Evolutionary conservation across 768 basidiomycete genomes (phyloP).

Genomic region (Cystofilobasidium macerans): DNA sequence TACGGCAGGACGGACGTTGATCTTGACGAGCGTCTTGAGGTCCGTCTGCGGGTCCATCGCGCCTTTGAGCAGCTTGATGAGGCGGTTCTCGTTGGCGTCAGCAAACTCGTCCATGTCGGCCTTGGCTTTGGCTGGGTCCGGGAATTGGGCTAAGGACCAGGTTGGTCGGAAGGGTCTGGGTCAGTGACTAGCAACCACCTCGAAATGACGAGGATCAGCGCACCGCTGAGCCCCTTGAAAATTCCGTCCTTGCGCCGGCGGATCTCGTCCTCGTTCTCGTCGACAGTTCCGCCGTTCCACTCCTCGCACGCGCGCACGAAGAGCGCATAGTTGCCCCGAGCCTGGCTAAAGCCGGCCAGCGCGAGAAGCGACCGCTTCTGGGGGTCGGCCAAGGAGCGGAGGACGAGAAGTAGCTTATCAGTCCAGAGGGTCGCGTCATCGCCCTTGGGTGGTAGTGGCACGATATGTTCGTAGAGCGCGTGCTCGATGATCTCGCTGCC

Average conservation of each 20-base stretch:
- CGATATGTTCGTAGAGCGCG: slow-evolving; percentile 58
- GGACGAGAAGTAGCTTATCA: slow-evolving; percentile 62
- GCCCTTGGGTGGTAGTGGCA: slow-evolving; percentile 59
- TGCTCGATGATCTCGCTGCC: slow-evolving; percentile 54
- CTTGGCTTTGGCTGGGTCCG: slow-evolving; percentile 59
- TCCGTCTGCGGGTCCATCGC: slow-evolving; percentile 77
- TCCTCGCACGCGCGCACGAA: slow-evolving; percentile 63
- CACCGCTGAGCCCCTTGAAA: slow-evolving; percentile 55
- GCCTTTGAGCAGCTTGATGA: slow-evolving; percentile 72
- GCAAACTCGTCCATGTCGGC: slow-evolving; percentile 78
- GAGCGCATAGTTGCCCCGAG: background rate
- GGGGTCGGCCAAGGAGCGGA: slow-evolving; percentile 55
- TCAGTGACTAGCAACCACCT: background rate
- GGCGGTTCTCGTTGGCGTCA: slow-evolving; percentile 67
- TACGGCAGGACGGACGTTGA: slow-evolving; percentile 47
- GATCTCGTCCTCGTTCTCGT: slow-evolving; percentile 62
- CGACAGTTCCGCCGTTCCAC: slow-evolving; percentile 76
- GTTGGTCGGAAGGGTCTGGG: no score
- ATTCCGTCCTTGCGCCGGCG: slow-evolving; percentile 48
- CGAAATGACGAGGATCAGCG: slow-evolving; percentile 25
- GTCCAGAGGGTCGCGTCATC: slow-evolving; percentile 74
- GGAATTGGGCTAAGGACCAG: slow-evolving; percentile 43
- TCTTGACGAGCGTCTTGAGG: slow-evolving; percentile 65
- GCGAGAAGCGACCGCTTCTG: slow-evolving; percentile 50
- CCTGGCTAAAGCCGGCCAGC: slow-evolving; percentile 49